phyloP scores from a whole-genome alignment of 179 eudicot species.

The Nepenthes alata region DNA sequence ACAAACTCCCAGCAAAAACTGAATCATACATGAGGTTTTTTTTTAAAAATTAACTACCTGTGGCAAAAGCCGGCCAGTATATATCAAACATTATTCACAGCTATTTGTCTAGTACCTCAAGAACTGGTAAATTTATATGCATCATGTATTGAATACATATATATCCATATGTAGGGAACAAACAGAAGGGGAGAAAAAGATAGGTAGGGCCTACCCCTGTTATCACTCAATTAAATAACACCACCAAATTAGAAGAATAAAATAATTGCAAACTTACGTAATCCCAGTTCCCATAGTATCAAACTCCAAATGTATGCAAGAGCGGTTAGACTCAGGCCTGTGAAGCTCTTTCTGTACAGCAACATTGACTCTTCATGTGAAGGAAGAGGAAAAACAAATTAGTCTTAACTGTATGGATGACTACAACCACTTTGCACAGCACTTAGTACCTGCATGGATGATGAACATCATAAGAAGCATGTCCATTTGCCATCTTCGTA shows the following conservation, averaged over 20 bases:
- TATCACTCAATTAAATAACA: neutral
- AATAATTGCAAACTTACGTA: slow-evolving; percentile 36
- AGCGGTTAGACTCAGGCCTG: slow-evolving; percentile 65
- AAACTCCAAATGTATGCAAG: slow-evolving; percentile 89
- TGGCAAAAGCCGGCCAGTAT: too few relatives aligned
- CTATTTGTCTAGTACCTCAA: too few relatives aligned
- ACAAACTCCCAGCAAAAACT: too few relatives aligned
- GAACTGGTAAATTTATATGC: too few relatives aligned
- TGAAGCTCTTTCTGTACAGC: slow-evolving; percentile 81
- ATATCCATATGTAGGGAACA: too few relatives aligned
- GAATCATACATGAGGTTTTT: too few relatives aligned
- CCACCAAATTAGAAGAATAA: neutral
- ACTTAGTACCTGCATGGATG: slow-evolving; percentile 74
- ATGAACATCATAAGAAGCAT: slow-evolving; percentile 59
- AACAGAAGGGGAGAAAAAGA: too few relatives aligned
- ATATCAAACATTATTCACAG: too few relatives aligned
- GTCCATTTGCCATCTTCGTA: slow-evolving; percentile 44
- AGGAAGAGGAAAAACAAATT: slow-evolving; percentile 7
- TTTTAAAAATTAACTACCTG: too few relatives aligned
- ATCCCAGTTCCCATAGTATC: slow-evolving; percentile 72
- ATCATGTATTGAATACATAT: too few relatives aligned
- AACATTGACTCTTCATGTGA: slow-evolving; percentile 42
- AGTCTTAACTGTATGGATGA: too few relatives aligned
- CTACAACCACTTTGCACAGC: slow-evolving; percentile 1
- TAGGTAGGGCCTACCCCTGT: neutral